phyloP scores from a whole-genome alignment of 768 basidiomycete genomes.

The Amylocystis lapponica region DNA sequence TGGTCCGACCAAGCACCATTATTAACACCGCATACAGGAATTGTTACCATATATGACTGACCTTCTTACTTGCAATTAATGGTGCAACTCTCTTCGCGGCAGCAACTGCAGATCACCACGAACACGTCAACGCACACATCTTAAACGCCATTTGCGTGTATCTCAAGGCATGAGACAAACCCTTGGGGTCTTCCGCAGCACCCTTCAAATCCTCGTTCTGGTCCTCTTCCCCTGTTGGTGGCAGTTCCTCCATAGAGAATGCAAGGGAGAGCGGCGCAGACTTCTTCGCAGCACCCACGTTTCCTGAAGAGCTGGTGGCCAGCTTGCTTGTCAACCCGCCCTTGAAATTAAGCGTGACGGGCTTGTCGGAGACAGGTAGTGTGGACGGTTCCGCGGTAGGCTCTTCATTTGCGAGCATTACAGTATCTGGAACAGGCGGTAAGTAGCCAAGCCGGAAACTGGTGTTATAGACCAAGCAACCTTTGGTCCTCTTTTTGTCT shows the following conservation, averaged over 20 bases:
- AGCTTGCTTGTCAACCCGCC: slow-evolving; percentile 17
- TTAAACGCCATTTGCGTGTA: slow-evolving; percentile 17
- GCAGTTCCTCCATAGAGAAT: slow-evolving; percentile 63
- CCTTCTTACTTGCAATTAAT: slow-evolving; percentile 82
- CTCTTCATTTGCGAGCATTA: background rate
- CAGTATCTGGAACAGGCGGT: background rate
- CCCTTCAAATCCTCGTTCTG: slow-evolving; percentile 31
- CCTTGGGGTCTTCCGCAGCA: slow-evolving; percentile 40
- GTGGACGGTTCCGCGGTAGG: slow-evolving; percentile 50
- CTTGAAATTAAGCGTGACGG: slow-evolving; percentile 71
- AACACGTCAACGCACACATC: slow-evolving; percentile 23
- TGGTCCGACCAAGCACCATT: slow-evolving; percentile 5
- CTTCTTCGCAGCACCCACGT: slow-evolving; percentile 24
- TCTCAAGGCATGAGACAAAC: slow-evolving; percentile 33
- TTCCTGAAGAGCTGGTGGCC: slow-evolving; percentile 12
- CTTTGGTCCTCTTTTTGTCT: slow-evolving; percentile 51
- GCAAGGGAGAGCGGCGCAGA: slow-evolving; percentile 44
- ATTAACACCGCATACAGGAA: background rate
- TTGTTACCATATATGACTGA: slow-evolving; percentile 17
- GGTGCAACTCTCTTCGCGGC: slow-evolving; percentile 73
- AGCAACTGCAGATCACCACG: slow-evolving; percentile 28
- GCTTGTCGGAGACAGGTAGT: slow-evolving; percentile 73
- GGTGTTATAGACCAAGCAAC: slow-evolving; percentile 23
- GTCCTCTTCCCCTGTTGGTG: slow-evolving; percentile 26
- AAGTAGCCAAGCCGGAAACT: too few relatives aligned